Evolutionary conservation across 345 rosid genomes (phyloP).

Genomic region (Hibiscus mutabilis): DNA sequence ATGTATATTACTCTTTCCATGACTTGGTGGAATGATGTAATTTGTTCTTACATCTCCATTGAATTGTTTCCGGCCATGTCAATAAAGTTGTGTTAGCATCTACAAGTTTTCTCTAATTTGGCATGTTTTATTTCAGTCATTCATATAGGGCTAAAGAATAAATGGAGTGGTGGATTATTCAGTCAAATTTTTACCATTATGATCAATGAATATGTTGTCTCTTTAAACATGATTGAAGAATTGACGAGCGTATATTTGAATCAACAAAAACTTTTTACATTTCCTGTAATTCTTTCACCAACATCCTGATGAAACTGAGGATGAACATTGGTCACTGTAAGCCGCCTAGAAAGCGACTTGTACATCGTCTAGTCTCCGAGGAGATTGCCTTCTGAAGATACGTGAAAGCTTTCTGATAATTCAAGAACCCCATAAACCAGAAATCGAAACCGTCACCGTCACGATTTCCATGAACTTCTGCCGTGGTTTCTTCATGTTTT

Average conservation of each 20-base stretch:
- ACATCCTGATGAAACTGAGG: constrained; percentile 10
- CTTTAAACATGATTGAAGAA: not conserved
- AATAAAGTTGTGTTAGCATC: not conserved
- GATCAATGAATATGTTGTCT: too few relatives aligned
- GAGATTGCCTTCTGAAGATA: constrained; percentile 45
- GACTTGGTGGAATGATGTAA: not conserved
- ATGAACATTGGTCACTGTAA: constrained; percentile 11
- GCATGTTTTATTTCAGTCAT: not conserved
- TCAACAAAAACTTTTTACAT: constrained; percentile 4
- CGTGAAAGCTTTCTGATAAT: constrained; percentile 60
- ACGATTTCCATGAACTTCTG: constrained; percentile 62
- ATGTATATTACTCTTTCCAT: not conserved
- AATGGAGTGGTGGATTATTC: not conserved
- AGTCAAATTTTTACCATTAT: not conserved
- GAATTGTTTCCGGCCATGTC: not conserved
- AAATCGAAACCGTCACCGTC: constrained; percentile 64
- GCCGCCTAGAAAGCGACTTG: constrained; percentile 19
- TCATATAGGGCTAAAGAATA: not conserved
- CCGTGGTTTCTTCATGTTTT: constrained; percentile 55
- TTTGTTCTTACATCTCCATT: not conserved
- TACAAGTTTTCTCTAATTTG: not conserved
- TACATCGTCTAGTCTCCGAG: constrained; percentile 16
- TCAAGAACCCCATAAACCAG: constrained; percentile 92
- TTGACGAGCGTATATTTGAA: not conserved
- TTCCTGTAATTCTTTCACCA: constrained; percentile 4